These are phyloP conservation scores for Talaromyces proteolyticus DNA, from an alignment of 495 filamentous ascomycete genomes.

Conservation along the genomic window DNA sequence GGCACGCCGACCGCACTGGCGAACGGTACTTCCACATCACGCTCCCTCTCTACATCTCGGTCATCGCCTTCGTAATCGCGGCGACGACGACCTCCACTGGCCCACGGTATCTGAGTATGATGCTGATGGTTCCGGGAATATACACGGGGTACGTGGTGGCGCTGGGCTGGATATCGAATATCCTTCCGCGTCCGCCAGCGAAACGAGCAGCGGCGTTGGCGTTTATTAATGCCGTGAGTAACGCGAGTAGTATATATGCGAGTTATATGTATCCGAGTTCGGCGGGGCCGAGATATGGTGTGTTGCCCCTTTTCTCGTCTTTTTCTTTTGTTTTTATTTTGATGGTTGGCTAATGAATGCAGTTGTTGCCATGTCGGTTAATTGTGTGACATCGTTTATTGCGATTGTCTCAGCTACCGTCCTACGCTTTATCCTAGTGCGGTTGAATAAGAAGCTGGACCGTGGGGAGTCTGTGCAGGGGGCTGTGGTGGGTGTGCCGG, in stretches of 20 bases:
- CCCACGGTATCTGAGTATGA: slow-evolving; percentile 74
- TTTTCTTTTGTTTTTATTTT: background rate
- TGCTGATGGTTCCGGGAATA: slow-evolving; percentile 63
- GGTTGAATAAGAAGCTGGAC: slow-evolving; percentile 69
- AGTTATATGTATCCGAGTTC: slow-evolving; percentile 64
- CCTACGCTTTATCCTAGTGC: slow-evolving; percentile 58
- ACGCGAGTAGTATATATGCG: slow-evolving; percentile 39
- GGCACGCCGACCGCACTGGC: slow-evolving; percentile 72
- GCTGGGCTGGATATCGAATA: slow-evolving; percentile 75
- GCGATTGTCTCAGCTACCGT: slow-evolving; percentile 61
- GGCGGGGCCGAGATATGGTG: slow-evolving; percentile 15
- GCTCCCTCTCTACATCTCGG: slow-evolving; percentile 59
- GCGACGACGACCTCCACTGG: slow-evolving; percentile 58
- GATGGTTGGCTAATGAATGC: background rate
- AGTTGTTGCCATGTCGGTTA: slow-evolving; percentile 69
- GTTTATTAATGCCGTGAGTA: slow-evolving; percentile 76
- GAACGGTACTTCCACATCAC: slow-evolving; percentile 77
- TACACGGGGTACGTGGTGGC: slow-evolving; percentile 63
- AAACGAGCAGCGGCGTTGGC: slow-evolving; percentile 81
- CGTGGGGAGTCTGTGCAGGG: slow-evolving; percentile 12
- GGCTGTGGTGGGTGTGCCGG: slow-evolving; percentile 36
- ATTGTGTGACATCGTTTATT: slow-evolving; percentile 60
- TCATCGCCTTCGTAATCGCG: slow-evolving; percentile 71
- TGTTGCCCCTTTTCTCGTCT: background rate
- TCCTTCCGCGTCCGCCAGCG: slow-evolving; percentile 73